Conservation (phyloP, 1,284 basidiomycete species). For the Coniferiporia weirii region DNA sequence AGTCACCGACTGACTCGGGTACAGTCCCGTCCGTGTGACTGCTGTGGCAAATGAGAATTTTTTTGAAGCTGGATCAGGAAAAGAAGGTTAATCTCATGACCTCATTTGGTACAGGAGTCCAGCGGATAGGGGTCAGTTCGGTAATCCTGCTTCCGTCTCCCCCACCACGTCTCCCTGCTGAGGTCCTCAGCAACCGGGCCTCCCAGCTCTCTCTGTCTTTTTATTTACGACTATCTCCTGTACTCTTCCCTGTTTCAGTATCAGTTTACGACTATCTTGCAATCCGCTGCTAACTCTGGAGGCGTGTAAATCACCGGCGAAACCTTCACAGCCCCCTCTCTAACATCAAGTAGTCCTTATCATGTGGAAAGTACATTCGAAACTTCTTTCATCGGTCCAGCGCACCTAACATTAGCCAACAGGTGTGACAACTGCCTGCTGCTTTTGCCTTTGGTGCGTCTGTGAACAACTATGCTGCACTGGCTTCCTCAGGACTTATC, state of each 20-base stretch:
- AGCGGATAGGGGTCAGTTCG: slow-evolving; percentile 5
- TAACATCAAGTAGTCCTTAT: slow-evolving; percentile 1
- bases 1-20: no score
- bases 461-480: neutral
- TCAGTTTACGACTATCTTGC: neutral
- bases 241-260: neutral
- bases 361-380: slow-evolving; percentile 14
- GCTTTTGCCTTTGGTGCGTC: slow-evolving; percentile 58
- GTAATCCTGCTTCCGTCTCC: neutral
- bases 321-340: neutral
- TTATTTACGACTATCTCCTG: neutral
- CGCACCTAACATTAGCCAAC: neutral
- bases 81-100: slow-evolving; percentile 1
- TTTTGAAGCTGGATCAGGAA: neutral
- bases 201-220: neutral
- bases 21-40: no score
- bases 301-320: neutral
- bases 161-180: slow-evolving; percentile 5
- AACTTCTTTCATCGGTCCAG: neutral
- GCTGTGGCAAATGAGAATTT: no score
- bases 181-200: neutral
- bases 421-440: slow-evolving; percentile 74
- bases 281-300: no score
- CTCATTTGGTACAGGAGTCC: slow-evolving; percentile 1
- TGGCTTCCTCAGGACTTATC: slow-evolving; percentile 12